Conservation (phyloP, 352 stramenopile genomes). For the Phytophthora multivora region DNA sequence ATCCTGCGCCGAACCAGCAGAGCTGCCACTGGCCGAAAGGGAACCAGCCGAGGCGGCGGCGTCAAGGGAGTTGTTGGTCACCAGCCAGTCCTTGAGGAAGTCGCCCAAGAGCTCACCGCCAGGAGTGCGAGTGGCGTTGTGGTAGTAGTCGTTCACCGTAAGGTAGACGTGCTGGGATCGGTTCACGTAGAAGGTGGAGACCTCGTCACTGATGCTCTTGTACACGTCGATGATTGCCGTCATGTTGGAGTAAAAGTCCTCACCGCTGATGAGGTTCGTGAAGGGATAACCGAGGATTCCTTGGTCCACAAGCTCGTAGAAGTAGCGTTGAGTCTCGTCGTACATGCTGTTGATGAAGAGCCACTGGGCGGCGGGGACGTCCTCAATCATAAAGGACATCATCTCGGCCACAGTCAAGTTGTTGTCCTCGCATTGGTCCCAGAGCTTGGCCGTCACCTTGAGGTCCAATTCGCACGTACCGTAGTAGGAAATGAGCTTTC, state of each 20-base stretch:
- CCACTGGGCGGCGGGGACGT: conserved; percentile 55
- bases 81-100: conserved; percentile 46
- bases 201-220: conserved; percentile 45
- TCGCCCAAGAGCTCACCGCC: conserved; percentile 37
- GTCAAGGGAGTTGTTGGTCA: conserved; percentile 43
- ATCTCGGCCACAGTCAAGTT: conserved; percentile 52
- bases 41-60: conserved; percentile 21
- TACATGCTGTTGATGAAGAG: conserved; percentile 70
- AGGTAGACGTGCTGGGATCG: conserved; percentile 59
- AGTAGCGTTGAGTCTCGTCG: conserved; percentile 67
- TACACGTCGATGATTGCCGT: conserved; percentile 57
- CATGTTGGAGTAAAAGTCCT: conserved; percentile 67
- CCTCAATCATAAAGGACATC: conserved; percentile 55
- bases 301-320: conserved; percentile 62
- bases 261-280: conserved; percentile 48
- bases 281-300: conserved; percentile 64
- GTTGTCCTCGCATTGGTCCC: conserved; percentile 51
- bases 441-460: conserved; percentile 40
- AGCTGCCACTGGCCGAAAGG: conserved; percentile 13
- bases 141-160: conserved; percentile 48
- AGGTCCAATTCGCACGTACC: conserved; percentile 57
- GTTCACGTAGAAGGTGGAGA: conserved; percentile 60
- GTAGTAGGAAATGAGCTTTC: conserved; percentile 66
- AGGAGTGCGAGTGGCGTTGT: conserved; percentile 49
- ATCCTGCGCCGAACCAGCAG: conserved; percentile 11